Evolutionary conservation across 2,329 filamentous ascomycete species (phyloP), one percentile per base, ranked within the genome.

Genomic region (Fusarium pseudograminearum): DNA sequence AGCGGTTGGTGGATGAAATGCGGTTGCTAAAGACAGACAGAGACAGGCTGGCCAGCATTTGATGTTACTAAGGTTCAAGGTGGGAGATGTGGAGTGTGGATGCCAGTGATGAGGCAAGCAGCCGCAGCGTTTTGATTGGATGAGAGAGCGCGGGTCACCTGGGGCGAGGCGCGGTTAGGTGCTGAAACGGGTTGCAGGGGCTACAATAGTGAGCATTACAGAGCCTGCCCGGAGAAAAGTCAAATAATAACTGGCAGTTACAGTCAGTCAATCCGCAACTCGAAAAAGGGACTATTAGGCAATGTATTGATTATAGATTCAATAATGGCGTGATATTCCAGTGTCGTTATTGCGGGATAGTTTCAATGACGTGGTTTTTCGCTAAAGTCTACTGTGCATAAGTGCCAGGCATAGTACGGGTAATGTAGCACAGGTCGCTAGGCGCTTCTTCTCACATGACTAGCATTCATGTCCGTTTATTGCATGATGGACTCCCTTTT

Each of bases 71-170:
- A 61, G 45, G 61, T 59, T 64, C 61, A 59, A 73, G 59, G 68
- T 73, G 73, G 73, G 73, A 75, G 69, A 61, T 59, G 65, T 36
- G 30, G 20, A 50, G 46, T 50, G 22, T 50, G 46, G 46, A 50
- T 36, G 22, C 46, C 64, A 70, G 57, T 50, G 57, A 56, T 72
- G 51, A 72, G 67, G 66, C 70, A 71, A 70, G 66, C 65, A 57
- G 50, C 61, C 61, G 62, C 66, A 51, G 59, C 50, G 46, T 65
- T 53, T 50, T 64, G 61, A 74, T 75, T 75, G 73, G 73, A 51
- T 71, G 59, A 61, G 46, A 51, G 61, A 53, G 42, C 52, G 36
- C 53, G 61, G 36, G 74, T 69, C 67, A 66, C 57, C 57, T 54
- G 57, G 56, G 62, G 58, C 55, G 51, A 64, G 45, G 45, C 51